These are phyloP conservation scores for Flaveria bidentis DNA, from an alignment of 129 eudicot genomes.

Conservation along the genomic window DNA sequence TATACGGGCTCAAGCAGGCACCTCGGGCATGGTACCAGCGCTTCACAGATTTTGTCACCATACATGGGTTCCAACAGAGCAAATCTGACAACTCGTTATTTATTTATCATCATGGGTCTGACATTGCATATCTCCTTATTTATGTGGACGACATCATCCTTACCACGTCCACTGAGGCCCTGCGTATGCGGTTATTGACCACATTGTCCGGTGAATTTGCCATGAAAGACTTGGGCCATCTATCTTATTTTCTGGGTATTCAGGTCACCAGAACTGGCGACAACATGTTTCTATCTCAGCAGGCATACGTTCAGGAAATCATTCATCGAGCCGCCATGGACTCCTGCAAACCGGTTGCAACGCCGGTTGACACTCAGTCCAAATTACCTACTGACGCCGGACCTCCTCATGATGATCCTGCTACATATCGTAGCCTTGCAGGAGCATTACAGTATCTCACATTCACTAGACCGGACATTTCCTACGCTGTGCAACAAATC, in stretches of 20 bases:
- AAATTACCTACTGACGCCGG: no score
- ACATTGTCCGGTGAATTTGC: not conserved
- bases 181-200: not conserved
- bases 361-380: no score
- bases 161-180: not conserved
- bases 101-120: not conserved
- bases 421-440: no score
- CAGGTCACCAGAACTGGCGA: not conserved
- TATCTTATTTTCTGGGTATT: not conserved
- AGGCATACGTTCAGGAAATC: not conserved
- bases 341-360: not conserved
- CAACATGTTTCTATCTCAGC: not conserved
- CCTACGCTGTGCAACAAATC: no score
- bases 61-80: slow-evolving; percentile 1
- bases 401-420: no score
- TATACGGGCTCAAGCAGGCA: not conserved
- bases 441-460: no score
- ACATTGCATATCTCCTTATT: no score
- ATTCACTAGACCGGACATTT: no score
- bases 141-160: not conserved
- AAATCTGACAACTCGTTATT: not conserved
- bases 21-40: not conserved
- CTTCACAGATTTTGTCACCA: not conserved
- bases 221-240: no score
- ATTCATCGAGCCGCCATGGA: not conserved